Evolutionary conservation across 345 rosid genomes (phyloP).

Genomic region (Sisymbrium irio): DNA sequence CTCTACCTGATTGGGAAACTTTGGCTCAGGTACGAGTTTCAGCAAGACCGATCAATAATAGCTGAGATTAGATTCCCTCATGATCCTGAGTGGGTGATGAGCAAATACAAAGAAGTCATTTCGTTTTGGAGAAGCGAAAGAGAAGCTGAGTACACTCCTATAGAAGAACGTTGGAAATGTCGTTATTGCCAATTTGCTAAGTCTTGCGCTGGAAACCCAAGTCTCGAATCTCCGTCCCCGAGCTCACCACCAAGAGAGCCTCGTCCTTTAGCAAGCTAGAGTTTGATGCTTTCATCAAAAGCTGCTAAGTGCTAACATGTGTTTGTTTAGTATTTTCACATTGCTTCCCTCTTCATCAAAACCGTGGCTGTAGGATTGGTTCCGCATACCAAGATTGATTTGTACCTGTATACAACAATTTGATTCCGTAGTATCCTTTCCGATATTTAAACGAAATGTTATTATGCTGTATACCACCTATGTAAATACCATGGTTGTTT

Average conservation of each 20-base stretch:
- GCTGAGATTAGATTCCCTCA: slow-evolving; percentile 60
- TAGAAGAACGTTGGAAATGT: slow-evolving; percentile 90
- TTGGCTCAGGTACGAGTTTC: slow-evolving; percentile 66
- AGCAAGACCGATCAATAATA: slow-evolving; percentile 59
- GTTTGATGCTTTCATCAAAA: slow-evolving; percentile 11
- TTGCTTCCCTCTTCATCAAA: neutral
- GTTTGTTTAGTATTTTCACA: neutral
- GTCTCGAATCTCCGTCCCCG: neutral
- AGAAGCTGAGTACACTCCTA: slow-evolving; percentile 56
- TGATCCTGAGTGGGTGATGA: slow-evolving; percentile 53
- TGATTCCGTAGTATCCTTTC: neutral
- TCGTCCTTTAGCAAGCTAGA: slow-evolving; percentile 21
- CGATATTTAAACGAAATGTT: neutral
- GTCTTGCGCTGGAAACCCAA: slow-evolving; percentile 42
- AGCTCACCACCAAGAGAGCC: slow-evolving; percentile 30
- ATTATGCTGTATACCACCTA: neutral
- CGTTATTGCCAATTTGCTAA: slow-evolving; percentile 53
- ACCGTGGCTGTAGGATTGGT: neutral
- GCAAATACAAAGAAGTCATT: slow-evolving; percentile 41
- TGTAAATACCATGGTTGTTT: neutral
- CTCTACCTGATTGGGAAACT: neutral
- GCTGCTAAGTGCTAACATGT: neutral
- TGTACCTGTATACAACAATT: neutral
- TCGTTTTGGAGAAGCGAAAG: slow-evolving; percentile 65
- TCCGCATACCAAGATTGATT: neutral